Evolutionary conservation across 1,284 basidiomycete species (phyloP), one percentile per base, ranked within the genome.

Genomic region (Austropuccinia psidii): DNA sequence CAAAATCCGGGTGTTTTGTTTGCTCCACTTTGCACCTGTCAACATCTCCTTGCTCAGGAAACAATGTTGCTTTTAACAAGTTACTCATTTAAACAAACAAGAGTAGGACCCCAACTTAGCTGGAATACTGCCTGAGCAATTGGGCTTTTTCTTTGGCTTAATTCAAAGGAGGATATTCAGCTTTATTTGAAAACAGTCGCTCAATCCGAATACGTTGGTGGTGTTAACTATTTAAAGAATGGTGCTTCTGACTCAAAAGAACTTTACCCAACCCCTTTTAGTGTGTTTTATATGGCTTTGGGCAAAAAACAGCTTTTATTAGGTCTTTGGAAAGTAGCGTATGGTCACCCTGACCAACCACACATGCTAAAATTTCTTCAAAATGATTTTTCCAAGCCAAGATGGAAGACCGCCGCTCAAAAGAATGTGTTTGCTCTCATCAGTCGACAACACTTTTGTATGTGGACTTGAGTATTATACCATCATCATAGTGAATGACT

Each of bases 351-450:
- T 75, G 96, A 98, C 77, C 92, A 96, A 78, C 79, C 84, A 6
- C 80, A 88, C 75, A 98, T 95, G 94, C 84, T 97, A 67, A 92
- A 90, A 78, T 98, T 99, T 82, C 82, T 99, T 3, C 84, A 86
- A 39, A 95, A 99, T 78, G 90, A 99, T 81, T 98, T 99, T 78
- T 85, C 85, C 3, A 84, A 89, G 75, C 83, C 88, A 0, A 86
- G 93, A 21, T 98, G 95, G 95, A 87, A 87, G 76, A 92, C 90
- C 15, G 94, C 94, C 0, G 95, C 96, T 0, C 82, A 90, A 75
- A 99, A 98, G 84, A 99, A 99, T 80, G 96, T 95, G 1, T 98
- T 90, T 82, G 92, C 92, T 0, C 83, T 99, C 45, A 81, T 98
- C 75, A 87, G 91, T 79, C 96, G 94, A 82, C 90, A 89, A 76